These are phyloP conservation scores for Clavaria fumosa DNA, from an alignment of 768 basidiomycete species.

Conservation along the genomic window DNA sequence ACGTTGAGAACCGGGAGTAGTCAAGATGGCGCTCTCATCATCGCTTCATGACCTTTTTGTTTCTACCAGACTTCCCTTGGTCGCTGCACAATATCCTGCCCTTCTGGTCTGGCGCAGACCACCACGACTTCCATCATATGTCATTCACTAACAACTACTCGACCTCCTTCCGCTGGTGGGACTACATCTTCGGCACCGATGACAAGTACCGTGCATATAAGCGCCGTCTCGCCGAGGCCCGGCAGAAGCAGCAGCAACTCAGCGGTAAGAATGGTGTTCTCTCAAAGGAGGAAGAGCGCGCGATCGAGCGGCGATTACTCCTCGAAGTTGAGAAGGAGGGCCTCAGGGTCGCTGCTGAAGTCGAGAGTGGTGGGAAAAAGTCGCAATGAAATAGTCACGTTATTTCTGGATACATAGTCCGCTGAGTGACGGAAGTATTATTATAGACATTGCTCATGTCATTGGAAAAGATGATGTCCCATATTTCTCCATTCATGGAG, in stretches of 20 bases:
- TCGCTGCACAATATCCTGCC: constrained; percentile 83
- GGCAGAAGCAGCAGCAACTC: constrained; percentile 37
- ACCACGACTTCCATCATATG: constrained; percentile 99
- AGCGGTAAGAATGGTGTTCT: no score
- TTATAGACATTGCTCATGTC: no score
- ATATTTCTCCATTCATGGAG: no score
- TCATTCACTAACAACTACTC: constrained; percentile 89
- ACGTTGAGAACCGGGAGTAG: no score
- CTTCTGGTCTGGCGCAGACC: constrained; percentile 95
- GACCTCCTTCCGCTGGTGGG: constrained; percentile 91
- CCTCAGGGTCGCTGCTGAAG: constrained; percentile 47
- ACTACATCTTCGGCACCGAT: constrained; percentile 82
- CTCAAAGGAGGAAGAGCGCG: constrained; percentile 36
- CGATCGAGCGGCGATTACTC: constrained; percentile 45
- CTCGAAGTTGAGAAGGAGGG: constrained; percentile 66
- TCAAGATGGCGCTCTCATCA: no score
- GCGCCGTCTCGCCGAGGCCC: constrained; percentile 44
- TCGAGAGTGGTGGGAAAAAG: constrained; percentile 13
- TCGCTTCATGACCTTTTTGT: not conserved
- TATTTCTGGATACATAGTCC: no score
- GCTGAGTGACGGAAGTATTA: no score
- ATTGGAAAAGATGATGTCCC: no score
- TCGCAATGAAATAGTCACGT: no score
- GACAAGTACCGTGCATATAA: constrained; percentile 76
- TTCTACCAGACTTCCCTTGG: constrained; percentile 99